Conservation (phyloP, 78 protist species). For the Tieghemostelium lacteum region DNA sequence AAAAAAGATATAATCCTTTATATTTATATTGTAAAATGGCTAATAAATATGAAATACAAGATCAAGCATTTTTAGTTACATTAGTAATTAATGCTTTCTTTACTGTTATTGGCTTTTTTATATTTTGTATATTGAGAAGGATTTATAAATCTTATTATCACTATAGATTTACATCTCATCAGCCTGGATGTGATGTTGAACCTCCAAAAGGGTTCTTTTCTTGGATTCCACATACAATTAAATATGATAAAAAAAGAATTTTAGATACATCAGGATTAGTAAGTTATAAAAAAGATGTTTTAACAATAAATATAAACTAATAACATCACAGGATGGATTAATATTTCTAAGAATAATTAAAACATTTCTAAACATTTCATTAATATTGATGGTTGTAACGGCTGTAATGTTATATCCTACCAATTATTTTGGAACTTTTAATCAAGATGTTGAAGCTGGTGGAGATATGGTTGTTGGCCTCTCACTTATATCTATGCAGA, state of each 20-base stretch:
- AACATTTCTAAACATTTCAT: neutral
- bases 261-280: slow-evolving; percentile 38
- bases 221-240: slow-evolving; percentile 26
- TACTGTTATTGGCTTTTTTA: slow-evolving; percentile 9
- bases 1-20: no score
- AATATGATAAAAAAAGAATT: slow-evolving; percentile 3
- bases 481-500: slow-evolving; percentile 11
- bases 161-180: slow-evolving; percentile 10
- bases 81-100: slow-evolving; percentile 24
- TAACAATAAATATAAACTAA: neutral
- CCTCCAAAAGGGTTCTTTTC: slow-evolving; percentile 21
- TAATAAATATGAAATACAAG: slow-evolving; percentile 41
- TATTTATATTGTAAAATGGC: neutral
- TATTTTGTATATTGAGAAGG: slow-evolving; percentile 41
- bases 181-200: neutral
- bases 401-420: slow-evolving; percentile 19
- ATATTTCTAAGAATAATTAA: neutral
- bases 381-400: neutral
- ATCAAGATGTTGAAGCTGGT: slow-evolving; percentile 3
- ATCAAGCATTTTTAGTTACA: slow-evolving; percentile 38
- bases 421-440: slow-evolving; percentile 1
- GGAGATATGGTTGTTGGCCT: neutral
- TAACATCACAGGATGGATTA: neutral
- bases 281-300: neutral
- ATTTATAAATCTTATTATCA: slow-evolving; percentile 8